These are phyloP conservation scores for Taphrina betulina DNA, from an alignment of 1,139 yeast species.

Conservation along the genomic window DNA sequence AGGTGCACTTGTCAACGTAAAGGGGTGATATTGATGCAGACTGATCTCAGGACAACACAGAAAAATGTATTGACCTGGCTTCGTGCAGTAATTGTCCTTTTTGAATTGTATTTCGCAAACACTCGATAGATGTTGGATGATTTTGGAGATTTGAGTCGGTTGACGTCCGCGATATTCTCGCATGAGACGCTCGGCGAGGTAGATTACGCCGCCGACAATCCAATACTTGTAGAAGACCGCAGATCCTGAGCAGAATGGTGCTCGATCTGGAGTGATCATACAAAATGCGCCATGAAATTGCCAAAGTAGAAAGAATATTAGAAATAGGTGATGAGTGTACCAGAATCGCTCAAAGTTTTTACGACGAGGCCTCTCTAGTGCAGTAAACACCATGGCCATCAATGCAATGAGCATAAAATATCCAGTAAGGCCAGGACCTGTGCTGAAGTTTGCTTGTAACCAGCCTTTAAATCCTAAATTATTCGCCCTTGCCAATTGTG, in stretches of 20 bases:
- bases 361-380: constrained; percentile 24
- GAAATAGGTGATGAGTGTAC: constrained; percentile 32
- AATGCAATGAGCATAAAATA: constrained; percentile 24
- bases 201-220: constrained; percentile 29
- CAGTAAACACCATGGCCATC: constrained; percentile 22
- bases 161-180: constrained; percentile 27
- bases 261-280: constrained; percentile 32
- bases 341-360: constrained; percentile 30
- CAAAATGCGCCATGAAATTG: constrained; percentile 31
- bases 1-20: constrained; percentile 29
- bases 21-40: constrained; percentile 31
- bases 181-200: constrained; percentile 21
- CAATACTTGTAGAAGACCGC: constrained; percentile 28
- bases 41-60: constrained; percentile 33
- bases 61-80: constrained; percentile 33
- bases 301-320: constrained; percentile 30
- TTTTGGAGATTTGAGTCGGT: constrained; percentile 22
- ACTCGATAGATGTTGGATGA: constrained; percentile 29
- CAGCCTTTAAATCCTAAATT: constrained; percentile 26
- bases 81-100: constrained; percentile 16
- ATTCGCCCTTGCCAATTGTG: constrained; percentile 1
- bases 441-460: constrained; percentile 20
- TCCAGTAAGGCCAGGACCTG: constrained; percentile 31
- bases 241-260: constrained; percentile 22
- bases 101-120: constrained; percentile 33